A percentile compares a stretch with the other conserved stretches of the same genome.
Evolutionary conservation across 495 filamentous ascomycete genomes (phyloP).

Genomic region (Penicillium verhagenii): DNA sequence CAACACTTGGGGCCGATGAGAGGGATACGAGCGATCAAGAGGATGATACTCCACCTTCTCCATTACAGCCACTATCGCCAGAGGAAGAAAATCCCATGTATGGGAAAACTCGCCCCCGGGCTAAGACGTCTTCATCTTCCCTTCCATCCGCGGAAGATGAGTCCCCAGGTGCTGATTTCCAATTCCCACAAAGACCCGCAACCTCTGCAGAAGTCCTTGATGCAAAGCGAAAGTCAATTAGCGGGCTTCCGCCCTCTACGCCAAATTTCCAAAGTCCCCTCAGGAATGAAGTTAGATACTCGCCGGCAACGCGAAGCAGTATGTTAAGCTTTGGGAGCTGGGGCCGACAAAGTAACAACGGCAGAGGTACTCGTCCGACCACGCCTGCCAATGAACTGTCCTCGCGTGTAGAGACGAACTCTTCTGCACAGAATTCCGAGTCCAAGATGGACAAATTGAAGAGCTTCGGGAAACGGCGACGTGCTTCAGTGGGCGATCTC

Average conservation of each 20-base stretch:
- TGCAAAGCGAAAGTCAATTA: slow-evolving; percentile 23
- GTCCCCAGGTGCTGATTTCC: not conserved
- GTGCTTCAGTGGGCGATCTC: slow-evolving; percentile 29
- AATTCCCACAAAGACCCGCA: not conserved
- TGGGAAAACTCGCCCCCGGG: not conserved
- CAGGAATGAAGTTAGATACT: slow-evolving; percentile 30
- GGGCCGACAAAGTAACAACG: slow-evolving; percentile 20
- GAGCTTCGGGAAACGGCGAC: slow-evolving; percentile 29
- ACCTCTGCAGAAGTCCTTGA: slow-evolving; percentile 23
- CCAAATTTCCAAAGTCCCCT: slow-evolving; percentile 27
- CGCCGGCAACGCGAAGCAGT: slow-evolving; percentile 25
- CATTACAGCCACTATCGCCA: slow-evolving; percentile 1
- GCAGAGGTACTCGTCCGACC: slow-evolving; percentile 22
- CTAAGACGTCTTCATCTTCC: not conserved
- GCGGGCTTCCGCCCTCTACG: slow-evolving; percentile 18
- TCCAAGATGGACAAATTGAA: slow-evolving; percentile 35
- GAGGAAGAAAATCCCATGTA: slow-evolving; percentile 2
- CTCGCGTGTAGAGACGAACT: not conserved
- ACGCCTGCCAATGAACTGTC: slow-evolving; percentile 28
- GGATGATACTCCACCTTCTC: slow-evolving; percentile 17
- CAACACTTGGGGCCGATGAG: slow-evolving; percentile 22
- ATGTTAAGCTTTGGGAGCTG: slow-evolving; percentile 31
- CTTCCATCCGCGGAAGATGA: slow-evolving; percentile 5
- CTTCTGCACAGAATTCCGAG: slow-evolving; percentile 10
- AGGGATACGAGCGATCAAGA: not conserved